Percentiles rank a stretch among this genome's conserved stretches.
Conservation (phyloP, 177 flowering plant genomes). For the Vitis hybrid region DNA sequence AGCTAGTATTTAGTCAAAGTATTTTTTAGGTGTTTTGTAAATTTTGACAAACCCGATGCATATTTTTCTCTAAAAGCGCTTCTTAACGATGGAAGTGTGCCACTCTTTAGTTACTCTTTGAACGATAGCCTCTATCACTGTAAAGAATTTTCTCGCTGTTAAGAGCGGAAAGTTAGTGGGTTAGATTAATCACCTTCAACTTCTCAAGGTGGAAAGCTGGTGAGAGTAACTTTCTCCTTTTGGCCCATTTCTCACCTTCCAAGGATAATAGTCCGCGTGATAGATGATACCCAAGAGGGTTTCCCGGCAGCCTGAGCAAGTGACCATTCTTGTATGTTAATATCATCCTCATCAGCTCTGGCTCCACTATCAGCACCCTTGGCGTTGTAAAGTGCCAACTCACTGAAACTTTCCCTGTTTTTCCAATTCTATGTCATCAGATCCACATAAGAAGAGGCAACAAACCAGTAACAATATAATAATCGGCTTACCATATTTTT, state of each 20-base stretch:
- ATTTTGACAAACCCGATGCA: too few species aligned
- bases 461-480: too few species aligned
- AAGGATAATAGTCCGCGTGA: slow-evolving; percentile 24
- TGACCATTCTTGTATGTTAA: slow-evolving; percentile 31
- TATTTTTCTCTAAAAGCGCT: too few species aligned
- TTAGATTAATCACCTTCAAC: slow-evolving; percentile 18
- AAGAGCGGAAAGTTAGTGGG: too few species aligned
- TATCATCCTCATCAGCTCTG: slow-evolving; percentile 35
- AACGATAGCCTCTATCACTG: too few species aligned
- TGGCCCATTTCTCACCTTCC: slow-evolving; percentile 42
- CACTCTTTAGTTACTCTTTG: too few species aligned
- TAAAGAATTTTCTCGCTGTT: too few species aligned
- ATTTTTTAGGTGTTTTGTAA: too few species aligned
- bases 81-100: too few species aligned
- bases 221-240: slow-evolving; percentile 24
- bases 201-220: slow-evolving; percentile 42
- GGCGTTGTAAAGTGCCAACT: slow-evolving; percentile 44
- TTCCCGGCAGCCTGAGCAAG: slow-evolving; percentile 28
- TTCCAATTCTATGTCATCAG: too few species aligned
- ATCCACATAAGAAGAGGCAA: not conserved
- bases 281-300: slow-evolving; percentile 18
- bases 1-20: too few species aligned
- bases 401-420: slow-evolving; percentile 27
- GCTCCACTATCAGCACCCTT: slow-evolving; percentile 33
- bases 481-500: slow-evolving; percentile 34